Evolutionary conservation across 2,329 filamentous ascomycete genomes (phyloP).

Genomic region (Fusarium circinatum): DNA sequence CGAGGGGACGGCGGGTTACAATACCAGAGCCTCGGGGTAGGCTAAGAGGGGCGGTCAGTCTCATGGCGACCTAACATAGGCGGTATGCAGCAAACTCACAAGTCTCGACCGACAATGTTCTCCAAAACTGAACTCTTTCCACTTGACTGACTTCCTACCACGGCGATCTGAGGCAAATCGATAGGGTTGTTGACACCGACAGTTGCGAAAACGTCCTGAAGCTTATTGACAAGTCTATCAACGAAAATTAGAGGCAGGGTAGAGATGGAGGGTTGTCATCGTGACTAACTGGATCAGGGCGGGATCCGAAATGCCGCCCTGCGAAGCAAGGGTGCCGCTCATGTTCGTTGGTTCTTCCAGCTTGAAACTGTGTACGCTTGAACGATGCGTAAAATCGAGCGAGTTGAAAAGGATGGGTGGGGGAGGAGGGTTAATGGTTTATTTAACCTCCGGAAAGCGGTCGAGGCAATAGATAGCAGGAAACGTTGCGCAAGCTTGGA

Average conservation of each 20-base stretch:
- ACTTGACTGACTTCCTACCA: conserved; percentile 98
- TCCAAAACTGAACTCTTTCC: conserved; percentile 99
- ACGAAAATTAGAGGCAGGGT: conserved; percentile 36
- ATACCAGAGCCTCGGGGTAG: conserved; percentile 97
- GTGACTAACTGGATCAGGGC: conserved; percentile 69
- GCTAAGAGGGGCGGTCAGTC: conserved; percentile 59
- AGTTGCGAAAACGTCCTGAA: conserved; percentile 98
- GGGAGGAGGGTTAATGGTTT: conserved; percentile 25
- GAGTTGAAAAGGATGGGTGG: conserved; percentile 20
- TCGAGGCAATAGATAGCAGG: conserved; percentile 31
- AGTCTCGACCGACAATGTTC: conserved; percentile 98
- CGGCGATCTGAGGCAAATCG: conserved; percentile 96
- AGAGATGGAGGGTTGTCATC: conserved; percentile 23
- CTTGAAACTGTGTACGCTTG: conserved; percentile 12
- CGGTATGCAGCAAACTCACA: conserved; percentile 70
- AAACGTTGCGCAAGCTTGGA: conserved; percentile 23
- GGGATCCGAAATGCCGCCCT: conserved; percentile 73
- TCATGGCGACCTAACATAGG: conserved; percentile 4
- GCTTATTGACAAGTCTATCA: conserved; percentile 89
- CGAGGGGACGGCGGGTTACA: conserved; percentile 92
- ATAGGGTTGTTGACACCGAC: conserved; percentile 99
- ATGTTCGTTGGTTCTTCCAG: conserved; percentile 41
- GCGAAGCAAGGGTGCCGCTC: conserved; percentile 53
- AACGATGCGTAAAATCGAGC: conserved; percentile 18
- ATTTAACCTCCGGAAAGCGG: conserved; percentile 33